Evolutionary conservation across 495 filamentous ascomycete genomes (phyloP), one percentile per base, ranked within the genome.

Genomic region (Viridothelium virens): DNA sequence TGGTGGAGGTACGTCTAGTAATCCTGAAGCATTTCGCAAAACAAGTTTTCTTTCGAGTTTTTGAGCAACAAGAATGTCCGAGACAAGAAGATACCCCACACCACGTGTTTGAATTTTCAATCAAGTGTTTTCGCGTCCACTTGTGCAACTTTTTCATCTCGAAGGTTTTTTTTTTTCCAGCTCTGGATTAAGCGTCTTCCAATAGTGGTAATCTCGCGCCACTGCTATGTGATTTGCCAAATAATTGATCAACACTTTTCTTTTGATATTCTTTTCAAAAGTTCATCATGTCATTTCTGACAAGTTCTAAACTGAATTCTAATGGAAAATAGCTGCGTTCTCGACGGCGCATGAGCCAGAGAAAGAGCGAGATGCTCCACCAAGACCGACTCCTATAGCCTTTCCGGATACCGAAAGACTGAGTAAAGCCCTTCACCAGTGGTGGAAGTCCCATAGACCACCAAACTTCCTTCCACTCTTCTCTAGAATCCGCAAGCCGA

Each of bases 401-500:
- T 75, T 77, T 61, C 75, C 75, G 11, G 65, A 50, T 31, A 62
- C 72, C 38, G 56, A 64, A 64, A 68, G 63, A 62, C 65, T 66
- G 38, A 16, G 47, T 47, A 25, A 48, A 37, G n/a, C 38, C 10
- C 47, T 39, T 37, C 66, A 62, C 3, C 44, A 66, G 4, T 14
- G 41, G 10, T 74, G 70, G 72, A 65, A 63, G 33, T 47, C 61
- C 25, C 63, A 62, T 25, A 14, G 33, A 2, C 36, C 66, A 12
- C 63, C 63, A 3, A 73, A 77, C 36, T 72, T 87, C 3, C 69
- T 76, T 53, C 62, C 68, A 33, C 73, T 79, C 3, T 80, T 86
- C 64, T 72, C 76, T 46, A 76, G 70, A n/a, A 79, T 86, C 64
- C 77, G 79, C 68, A 82, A 79, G 41, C 81, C 81, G 12, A 79